Evolutionary conservation across 192 early-diverging fungal species (phyloP), one percentile per base, ranked within the genome.

Genomic region (Ambispora gerdemannii): DNA sequence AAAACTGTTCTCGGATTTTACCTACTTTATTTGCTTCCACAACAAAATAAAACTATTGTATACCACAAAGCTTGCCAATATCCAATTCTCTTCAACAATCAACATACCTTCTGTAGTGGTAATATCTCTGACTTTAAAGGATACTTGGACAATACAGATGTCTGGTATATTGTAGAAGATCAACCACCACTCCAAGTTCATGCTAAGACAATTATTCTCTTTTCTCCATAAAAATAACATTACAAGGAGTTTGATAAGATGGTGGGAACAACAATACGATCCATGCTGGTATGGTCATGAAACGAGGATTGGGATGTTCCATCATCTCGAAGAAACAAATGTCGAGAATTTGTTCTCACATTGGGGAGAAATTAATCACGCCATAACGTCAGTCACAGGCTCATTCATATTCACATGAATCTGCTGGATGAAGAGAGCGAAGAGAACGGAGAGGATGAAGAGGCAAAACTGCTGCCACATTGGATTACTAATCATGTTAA

Each of bases 341-440:
- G 49, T 51, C 24, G 20, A 51, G 4, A 17, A 17, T 24, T 55
- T 35, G 15, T 68, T 25, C 33, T 22, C 3, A 15, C 24, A 3
- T 1, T 34, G 50, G 32, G 34, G 65, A 53, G 65, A 67, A 32
- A 35, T 13, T 36, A 15, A 52, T 24, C 31, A 17, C 7, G 33
- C n/a, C 7, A 68, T 53, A 24, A 31, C 7, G n/a, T 25, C 1
- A 68, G 28, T 52, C 51, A 68, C 49, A 68, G 25, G 20, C 17
- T 68, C 30, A 17, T 68, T 27, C 66, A 68, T 36, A 68, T 68
- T 20, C 34, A 68, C 20, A 68, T 32, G 11, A 67, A 53, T 32
- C 32, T 35, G 2, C 65, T 33, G 2, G 50, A 25, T 35, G 50
- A 32, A 22, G 50, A 67, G 15, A 20, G 25, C 4, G n/a, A 7